A percentile compares a stretch with the other conserved stretches of the same genome.
phyloP scores from a whole-genome alignment of 495 filamentous ascomycete species.

The Penicillium desertorum region DNA sequence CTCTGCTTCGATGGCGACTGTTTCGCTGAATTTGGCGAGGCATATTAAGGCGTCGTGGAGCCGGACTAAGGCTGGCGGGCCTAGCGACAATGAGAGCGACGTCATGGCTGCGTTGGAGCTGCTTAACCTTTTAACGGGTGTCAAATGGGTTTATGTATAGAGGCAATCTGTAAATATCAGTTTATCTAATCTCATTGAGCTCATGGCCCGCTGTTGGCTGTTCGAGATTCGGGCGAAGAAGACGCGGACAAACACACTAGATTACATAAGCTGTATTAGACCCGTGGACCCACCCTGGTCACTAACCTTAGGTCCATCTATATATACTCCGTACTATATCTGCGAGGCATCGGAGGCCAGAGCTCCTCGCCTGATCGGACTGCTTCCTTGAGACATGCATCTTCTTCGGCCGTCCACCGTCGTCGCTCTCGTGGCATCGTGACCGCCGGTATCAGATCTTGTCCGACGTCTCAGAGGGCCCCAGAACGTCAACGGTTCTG shows the following conservation, averaged over 20 bases:
- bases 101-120: constrained; percentile 50
- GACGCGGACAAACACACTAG: constrained; percentile 6
- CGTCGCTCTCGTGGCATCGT: too few relatives aligned
- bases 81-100: constrained; percentile 74
- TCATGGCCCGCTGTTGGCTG: constrained; percentile 4
- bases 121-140: neutral
- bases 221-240: neutral
- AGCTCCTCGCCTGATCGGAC: too few relatives aligned
- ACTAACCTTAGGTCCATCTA: too few relatives aligned
- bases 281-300: too few relatives aligned
- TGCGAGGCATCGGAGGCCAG: too few relatives aligned
- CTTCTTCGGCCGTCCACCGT: too few relatives aligned
- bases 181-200: neutral
- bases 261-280: neutral
- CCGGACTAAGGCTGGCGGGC: constrained; percentile 66
- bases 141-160: neutral
- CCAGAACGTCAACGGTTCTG: too few relatives aligned
- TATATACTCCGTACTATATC: too few relatives aligned
- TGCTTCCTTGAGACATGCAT: too few relatives aligned
- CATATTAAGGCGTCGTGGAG: constrained; percentile 85
- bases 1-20: constrained; percentile 80
- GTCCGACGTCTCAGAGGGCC: too few relatives aligned
- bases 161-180: neutral
- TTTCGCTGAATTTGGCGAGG: constrained; percentile 89
- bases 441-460: too few relatives aligned